Conservation (phyloP, 2,329 filamentous ascomycete species). For the Neofusicoccum ribis region DNA sequence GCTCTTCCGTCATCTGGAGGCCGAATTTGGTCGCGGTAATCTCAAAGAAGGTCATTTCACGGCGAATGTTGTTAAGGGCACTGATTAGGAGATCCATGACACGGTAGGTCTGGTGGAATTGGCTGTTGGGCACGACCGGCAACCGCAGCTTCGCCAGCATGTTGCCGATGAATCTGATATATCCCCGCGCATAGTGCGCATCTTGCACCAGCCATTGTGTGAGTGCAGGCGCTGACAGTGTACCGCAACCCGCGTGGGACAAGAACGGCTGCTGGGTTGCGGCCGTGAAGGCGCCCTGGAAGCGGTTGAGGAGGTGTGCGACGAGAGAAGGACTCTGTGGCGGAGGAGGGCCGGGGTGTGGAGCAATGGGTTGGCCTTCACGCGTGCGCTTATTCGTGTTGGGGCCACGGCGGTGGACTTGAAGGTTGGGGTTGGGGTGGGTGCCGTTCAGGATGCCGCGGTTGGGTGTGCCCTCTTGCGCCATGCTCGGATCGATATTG, state of each 20-base stretch:
- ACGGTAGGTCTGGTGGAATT: slow-evolving; percentile 54
- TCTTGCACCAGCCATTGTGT: slow-evolving; percentile 72
- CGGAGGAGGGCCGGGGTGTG: slow-evolving; percentile 27
- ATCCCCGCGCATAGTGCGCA: slow-evolving; percentile 68
- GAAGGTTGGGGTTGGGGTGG: slow-evolving; percentile 51
- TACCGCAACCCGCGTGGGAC: slow-evolving; percentile 62
- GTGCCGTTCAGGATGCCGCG: slow-evolving; percentile 46
- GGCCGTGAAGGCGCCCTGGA: slow-evolving; percentile 48
- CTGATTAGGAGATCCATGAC: slow-evolving; percentile 64
- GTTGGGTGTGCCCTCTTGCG: slow-evolving; percentile 20
- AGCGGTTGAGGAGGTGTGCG: slow-evolving; percentile 55
- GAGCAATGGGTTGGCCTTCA: slow-evolving; percentile 39
- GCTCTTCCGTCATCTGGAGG: slow-evolving; percentile 51
- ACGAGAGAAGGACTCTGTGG: slow-evolving; percentile 53
- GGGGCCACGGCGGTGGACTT: slow-evolving; percentile 46
- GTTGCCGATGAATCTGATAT: slow-evolving; percentile 67
- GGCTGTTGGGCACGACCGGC: slow-evolving; percentile 45
- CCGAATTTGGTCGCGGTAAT: slow-evolving; percentile 62
- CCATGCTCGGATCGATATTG: slow-evolving; percentile 17
- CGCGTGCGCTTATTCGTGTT: slow-evolving; percentile 40
- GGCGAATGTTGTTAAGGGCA: slow-evolving; percentile 65
- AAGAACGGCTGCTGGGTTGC: slow-evolving; percentile 70
- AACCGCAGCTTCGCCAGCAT: slow-evolving; percentile 63
- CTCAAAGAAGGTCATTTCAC: slow-evolving; percentile 68
- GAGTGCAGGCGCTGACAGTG: slow-evolving; percentile 56